Evolutionary conservation across 768 basidiomycete species (phyloP), one percentile per base, ranked within the genome.

Genomic region (Mycena vulgaris): DNA sequence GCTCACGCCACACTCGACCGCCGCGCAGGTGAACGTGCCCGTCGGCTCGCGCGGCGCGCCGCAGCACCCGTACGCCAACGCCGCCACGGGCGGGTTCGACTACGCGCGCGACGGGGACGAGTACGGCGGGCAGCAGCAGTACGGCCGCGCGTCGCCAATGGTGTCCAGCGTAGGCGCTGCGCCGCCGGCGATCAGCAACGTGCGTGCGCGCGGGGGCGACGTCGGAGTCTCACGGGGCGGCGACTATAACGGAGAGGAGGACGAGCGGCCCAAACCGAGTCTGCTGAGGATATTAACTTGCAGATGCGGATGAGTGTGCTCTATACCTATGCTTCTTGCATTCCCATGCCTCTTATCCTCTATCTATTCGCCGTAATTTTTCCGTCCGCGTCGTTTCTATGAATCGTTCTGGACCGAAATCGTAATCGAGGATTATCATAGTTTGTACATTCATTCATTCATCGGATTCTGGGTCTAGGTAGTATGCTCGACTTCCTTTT

Each of bases 91-190:
- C 37, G 91, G 87, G 11, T 89, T 89, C 78, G 92, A 93, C 73
- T 90, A 91, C 72, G 80, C 74, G 70, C 75, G 80, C 39, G 81
- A 84, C 25, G 78, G 80, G 47, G 92, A 94, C 48, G 93, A 92
- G 28, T 91, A 88, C 74, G 86, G 84, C 51, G 80, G 76, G 67
- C 87, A 88, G 72, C 88, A 87, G 75, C 87, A 83, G 63, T 95
- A 95, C 75, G 92, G 92, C n/a, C 89, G 93, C 59, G 87, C 89
- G 31, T 95, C 94, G 45, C 94, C 93, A 21, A 95, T 95, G 94
- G 88, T 94, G 63, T 88, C 92, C 30, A 90, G 85, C 59, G 86
- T 89, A 52, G 88, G 87, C 47, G 90, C 89, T 42, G 92, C 87
- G 33, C 91, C 91, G 62, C 92, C 92, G 30, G 92, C 92, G 35